Percentiles rank a stretch among this genome's conserved stretches.
phyloP scores from a whole-genome alignment of 306 rosid species.

The Corylus avellana region DNA sequence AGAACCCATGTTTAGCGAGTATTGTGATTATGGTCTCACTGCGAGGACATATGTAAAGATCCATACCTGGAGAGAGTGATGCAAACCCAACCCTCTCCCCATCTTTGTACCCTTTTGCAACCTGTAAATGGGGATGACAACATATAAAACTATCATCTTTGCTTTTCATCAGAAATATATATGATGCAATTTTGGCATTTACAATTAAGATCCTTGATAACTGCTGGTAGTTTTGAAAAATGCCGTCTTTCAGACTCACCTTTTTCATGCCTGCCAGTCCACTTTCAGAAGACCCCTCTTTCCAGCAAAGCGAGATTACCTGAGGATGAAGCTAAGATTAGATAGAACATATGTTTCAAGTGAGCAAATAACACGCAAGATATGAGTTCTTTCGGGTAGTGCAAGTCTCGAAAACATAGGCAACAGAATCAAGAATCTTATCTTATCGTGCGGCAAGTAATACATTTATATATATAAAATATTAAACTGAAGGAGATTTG shows the following conservation, averaged over 20 bases:
- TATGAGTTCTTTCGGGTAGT: neutral
- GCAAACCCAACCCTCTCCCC: slow-evolving; percentile 31
- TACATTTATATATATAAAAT: too few species aligned
- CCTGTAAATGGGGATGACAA: slow-evolving; percentile 10
- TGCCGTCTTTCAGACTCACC: slow-evolving; percentile 14
- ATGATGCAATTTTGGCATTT: neutral
- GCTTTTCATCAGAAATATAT: neutral
- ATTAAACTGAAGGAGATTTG: slow-evolving; percentile 24
- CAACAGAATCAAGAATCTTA: slow-evolving; percentile 2
- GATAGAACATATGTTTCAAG: neutral
- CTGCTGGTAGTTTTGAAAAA: neutral
- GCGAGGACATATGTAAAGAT: slow-evolving; percentile 35
- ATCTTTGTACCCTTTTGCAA: slow-evolving; percentile 29
- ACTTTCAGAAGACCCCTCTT: slow-evolving; percentile 29
- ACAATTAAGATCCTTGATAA: neutral
- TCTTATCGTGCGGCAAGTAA: neutral
- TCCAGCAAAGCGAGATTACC: slow-evolving; percentile 36
- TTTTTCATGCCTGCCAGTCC: slow-evolving; percentile 31
- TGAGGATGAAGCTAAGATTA: slow-evolving; percentile 9
- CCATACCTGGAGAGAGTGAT: slow-evolving; percentile 21
- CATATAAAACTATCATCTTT: neutral
- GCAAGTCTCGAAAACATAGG: neutral
- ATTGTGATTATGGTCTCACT: slow-evolving; percentile 34
- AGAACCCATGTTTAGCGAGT: slow-evolving; percentile 37
- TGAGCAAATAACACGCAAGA: neutral